These are phyloP conservation scores for Phlebiopsis flavidoalba DNA, from an alignment of 768 basidiomycete species.

Conservation along the genomic window DNA sequence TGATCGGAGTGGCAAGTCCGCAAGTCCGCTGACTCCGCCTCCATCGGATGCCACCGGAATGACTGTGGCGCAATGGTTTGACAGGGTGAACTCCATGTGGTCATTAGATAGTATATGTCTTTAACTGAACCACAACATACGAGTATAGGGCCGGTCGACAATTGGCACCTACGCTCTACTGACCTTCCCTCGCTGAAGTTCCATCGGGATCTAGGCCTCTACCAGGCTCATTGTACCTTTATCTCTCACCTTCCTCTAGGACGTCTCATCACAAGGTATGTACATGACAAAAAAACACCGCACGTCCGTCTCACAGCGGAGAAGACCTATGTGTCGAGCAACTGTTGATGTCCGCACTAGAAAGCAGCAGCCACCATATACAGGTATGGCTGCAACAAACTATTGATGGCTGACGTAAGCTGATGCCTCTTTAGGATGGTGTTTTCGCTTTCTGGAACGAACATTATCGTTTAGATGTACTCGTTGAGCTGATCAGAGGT, in stretches of 20 bases:
- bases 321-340: slow-evolving; percentile 76
- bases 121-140: neutral
- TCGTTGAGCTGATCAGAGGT: slow-evolving; percentile 87
- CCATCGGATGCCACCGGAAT: slow-evolving; percentile 58
- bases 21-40: slow-evolving; percentile 29
- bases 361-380: slow-evolving; percentile 53
- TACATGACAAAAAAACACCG: slow-evolving; percentile 51
- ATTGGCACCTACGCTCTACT: slow-evolving; percentile 41
- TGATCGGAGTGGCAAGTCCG: no score
- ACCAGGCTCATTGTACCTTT: slow-evolving; percentile 66
- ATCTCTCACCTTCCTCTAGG: slow-evolving; percentile 67
- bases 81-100: slow-evolving; percentile 38
- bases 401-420: neutral
- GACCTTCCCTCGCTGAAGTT: slow-evolving; percentile 62
- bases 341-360: slow-evolving; percentile 77
- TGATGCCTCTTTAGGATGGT: neutral
- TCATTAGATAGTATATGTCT: neutral
- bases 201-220: slow-evolving; percentile 58
- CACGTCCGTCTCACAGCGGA: slow-evolving; percentile 57
- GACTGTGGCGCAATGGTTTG: slow-evolving; percentile 55
- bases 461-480: slow-evolving; percentile 75
- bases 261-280: slow-evolving; percentile 62
- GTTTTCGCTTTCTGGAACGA: slow-evolving; percentile 30
- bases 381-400: slow-evolving; percentile 34
- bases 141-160: slow-evolving; percentile 12